Evolutionary conservation across 2,329 filamentous ascomycete species (phyloP).

Genomic region (Arachnomyces sp.): DNA sequence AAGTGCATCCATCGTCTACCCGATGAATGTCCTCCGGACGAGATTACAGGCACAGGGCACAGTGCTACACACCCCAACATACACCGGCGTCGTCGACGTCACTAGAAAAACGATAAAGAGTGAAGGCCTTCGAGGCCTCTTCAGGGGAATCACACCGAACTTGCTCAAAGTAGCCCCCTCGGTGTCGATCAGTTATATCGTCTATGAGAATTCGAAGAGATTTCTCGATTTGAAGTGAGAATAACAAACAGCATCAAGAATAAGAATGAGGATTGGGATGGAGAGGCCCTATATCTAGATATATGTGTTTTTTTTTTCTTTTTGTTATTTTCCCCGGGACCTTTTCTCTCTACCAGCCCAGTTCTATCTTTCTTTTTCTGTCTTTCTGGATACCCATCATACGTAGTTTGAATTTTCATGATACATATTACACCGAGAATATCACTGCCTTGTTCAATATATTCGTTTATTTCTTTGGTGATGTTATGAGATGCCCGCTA

Average conservation of each 20-base stretch:
- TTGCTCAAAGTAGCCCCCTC: slow-evolving; percentile 92
- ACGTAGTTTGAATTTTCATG: not conserved
- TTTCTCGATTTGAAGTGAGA: slow-evolving; percentile 50
- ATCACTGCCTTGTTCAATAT: not conserved
- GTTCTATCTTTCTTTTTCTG: not conserved
- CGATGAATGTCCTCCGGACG: slow-evolving; percentile 86
- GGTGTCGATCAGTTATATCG: slow-evolving; percentile 89
- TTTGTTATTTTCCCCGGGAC: not conserved
- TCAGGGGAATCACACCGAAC: slow-evolving; percentile 92
- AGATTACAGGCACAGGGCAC: slow-evolving; percentile 91
- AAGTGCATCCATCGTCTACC: slow-evolving; percentile 89
- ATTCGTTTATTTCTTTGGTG: too few relatives aligned
- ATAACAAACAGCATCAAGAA: slow-evolving; percentile 10
- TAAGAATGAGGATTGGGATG: too few relatives aligned
- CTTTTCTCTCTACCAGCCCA: not conserved
- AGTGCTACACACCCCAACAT: slow-evolving; percentile 79
- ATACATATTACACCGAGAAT: not conserved
- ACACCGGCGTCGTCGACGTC: slow-evolving; percentile 86
- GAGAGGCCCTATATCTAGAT: too few relatives aligned
- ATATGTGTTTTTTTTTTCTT: not conserved
- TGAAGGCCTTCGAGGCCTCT: slow-evolving; percentile 79
- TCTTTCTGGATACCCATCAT: not conserved
- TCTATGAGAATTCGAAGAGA: slow-evolving; percentile 84
- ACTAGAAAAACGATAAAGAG: slow-evolving; percentile 71
- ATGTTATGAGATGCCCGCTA: too few relatives aligned